Conservation (phyloP, 2,329 filamentous ascomycete species). For the Tolypocladium guangdongense region DNA sequence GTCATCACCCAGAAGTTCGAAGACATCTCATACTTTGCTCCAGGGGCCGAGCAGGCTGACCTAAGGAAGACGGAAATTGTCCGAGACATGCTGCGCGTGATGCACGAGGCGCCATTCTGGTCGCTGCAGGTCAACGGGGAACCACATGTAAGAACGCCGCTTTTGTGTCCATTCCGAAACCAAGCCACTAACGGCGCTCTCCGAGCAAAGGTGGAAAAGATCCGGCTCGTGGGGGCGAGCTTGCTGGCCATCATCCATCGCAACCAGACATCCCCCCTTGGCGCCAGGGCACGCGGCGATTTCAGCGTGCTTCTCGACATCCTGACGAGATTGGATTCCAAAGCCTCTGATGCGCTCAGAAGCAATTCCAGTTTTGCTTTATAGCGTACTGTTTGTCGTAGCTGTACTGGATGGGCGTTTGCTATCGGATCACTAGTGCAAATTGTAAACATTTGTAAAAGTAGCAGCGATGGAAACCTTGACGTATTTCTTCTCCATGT, state of each 20-base stretch:
- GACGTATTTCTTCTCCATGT: neutral
- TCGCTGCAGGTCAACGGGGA: constrained; percentile 28
- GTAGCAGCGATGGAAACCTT: neutral
- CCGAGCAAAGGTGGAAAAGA: constrained; percentile 24
- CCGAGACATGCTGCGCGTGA: constrained; percentile 27
- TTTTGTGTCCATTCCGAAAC: neutral
- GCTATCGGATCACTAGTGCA: neutral
- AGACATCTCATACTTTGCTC: constrained; percentile 18
- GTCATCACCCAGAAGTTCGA: constrained; percentile 26
- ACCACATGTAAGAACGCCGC: constrained; percentile 20
- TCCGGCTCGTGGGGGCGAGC: constrained; percentile 26
- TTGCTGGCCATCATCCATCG: constrained; percentile 27
- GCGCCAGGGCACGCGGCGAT: constrained; percentile 24
- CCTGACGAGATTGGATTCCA: constrained; percentile 28
- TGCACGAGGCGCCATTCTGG: constrained; percentile 31
- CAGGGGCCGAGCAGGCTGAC: constrained; percentile 19
- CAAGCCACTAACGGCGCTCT: neutral
- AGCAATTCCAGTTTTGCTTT: constrained; percentile 13
- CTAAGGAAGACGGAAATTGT: constrained; percentile 31
- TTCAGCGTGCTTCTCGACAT: constrained; percentile 29
- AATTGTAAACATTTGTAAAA: too few species aligned
- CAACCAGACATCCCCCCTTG: constrained; percentile 24
- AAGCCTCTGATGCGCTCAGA: constrained; percentile 28
- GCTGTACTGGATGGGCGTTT: neutral
- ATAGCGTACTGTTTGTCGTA: neutral